Percentiles rank a stretch among this genome's conserved stretches.
Conservation (phyloP, 805 yeast species). For the Ogataea angusta region DNA sequence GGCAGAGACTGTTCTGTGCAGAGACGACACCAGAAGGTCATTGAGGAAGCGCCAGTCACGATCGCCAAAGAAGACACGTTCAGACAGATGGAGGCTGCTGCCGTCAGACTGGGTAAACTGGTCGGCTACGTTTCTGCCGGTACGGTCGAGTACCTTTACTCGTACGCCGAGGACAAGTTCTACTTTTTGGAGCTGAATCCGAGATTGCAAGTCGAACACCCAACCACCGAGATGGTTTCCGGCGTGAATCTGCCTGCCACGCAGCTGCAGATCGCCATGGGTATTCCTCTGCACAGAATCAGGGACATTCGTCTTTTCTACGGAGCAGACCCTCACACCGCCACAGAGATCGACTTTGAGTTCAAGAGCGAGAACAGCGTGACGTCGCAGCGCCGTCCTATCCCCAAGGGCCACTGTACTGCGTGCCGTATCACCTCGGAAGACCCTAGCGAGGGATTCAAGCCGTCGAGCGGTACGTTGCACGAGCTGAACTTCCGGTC, state of each 20-base stretch:
- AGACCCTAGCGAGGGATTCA: conserved; percentile 99
- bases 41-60: conserved; percentile 99
- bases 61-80: conserved; percentile 86
- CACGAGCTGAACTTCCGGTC: conserved; percentile 97
- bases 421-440: conserved; percentile 99
- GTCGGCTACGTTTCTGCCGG: conserved; percentile 99
- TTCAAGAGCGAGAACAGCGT: conserved; percentile 71
- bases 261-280: conserved; percentile 98
- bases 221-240: conserved; percentile 98
- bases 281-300: conserved; percentile 94
- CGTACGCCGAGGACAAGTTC: conserved; percentile 90
- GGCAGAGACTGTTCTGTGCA: conserved; percentile 99
- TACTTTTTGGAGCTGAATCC: conserved; percentile 97
- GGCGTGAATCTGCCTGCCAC: conserved; percentile 99
- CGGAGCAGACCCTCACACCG: conserved; percentile 93
- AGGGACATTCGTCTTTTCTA: conserved; percentile 88
- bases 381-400: conserved; percentile 84
- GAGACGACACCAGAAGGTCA: conserved; percentile 98
- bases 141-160: conserved; percentile 95
- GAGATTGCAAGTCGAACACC: conserved; percentile 99
- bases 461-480: conserved; percentile 95
- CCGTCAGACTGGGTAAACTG: conserved; percentile 91
- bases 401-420: conserved; percentile 97
- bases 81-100: conserved; percentile 91
- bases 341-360: conserved; percentile 87